These are phyloP conservation scores for Vitis vinifera DNA, from an alignment of 164 flowering plant species.

Conservation along the genomic window DNA sequence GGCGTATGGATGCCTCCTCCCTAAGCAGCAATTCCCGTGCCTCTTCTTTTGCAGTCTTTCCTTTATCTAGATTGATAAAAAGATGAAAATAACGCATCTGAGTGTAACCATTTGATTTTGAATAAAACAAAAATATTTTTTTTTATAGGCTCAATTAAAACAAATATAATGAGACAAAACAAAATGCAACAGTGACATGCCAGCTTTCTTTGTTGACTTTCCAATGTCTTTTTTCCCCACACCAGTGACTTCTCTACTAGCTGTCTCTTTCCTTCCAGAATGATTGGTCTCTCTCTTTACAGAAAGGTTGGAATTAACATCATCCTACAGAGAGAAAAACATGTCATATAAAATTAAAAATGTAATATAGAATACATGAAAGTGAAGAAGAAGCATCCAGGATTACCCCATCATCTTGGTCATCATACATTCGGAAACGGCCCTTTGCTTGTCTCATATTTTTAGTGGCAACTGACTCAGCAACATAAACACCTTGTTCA, in stretches of 20 bases:
- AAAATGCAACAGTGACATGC: conserved; percentile 30
- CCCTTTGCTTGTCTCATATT: conserved; percentile 70
- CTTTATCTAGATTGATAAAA: conserved; percentile 56
- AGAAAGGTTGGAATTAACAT: conserved; percentile 47
- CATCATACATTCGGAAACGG: conserved; percentile 63
- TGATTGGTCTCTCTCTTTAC: conserved; percentile 50
- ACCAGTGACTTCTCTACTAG: conserved; percentile 43
- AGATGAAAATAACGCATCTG: neutral
- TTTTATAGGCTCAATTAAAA: neutral
- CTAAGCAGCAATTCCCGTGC: conserved; percentile 75
- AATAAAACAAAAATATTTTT: neutral
- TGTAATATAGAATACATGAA: neutral
- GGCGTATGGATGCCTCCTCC: conserved; percentile 81
- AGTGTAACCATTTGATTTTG: neutral
- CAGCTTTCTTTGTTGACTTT: conserved; percentile 71
- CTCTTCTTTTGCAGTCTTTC: conserved; percentile 92
- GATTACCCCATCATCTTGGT: conserved; percentile 45
- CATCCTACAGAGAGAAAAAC: neutral
- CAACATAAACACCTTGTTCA: conserved; percentile 96
- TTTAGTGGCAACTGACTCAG: conserved; percentile 66
- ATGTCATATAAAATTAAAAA: neutral
- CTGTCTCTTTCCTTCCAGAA: conserved; percentile 50
- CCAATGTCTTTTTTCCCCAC: conserved; percentile 68
- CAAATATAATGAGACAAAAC: neutral
- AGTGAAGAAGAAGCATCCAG: neutral